Conservation (phyloP, 345 rosid species). For the Corchorus olitorius region DNA sequence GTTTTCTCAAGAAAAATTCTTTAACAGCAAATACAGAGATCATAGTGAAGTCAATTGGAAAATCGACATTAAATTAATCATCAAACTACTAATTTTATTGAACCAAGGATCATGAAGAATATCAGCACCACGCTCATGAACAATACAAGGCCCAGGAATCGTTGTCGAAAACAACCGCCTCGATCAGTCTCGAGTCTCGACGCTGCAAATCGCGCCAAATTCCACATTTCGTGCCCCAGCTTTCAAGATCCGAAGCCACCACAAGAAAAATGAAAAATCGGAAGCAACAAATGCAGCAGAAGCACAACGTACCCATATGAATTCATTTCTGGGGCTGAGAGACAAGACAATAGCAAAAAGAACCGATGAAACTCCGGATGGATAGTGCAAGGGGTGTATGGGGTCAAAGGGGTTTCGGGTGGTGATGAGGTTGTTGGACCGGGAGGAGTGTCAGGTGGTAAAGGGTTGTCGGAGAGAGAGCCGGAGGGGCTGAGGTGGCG, state of each 20-base stretch:
- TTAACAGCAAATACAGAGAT: too few species aligned
- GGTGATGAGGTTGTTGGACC: too few species aligned
- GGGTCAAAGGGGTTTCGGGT: not conserved
- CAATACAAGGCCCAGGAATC: conserved; percentile 91
- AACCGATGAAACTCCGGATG: conserved; percentile 24
- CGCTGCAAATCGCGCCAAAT: conserved; percentile 45
- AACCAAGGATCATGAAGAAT: conserved; percentile 99
- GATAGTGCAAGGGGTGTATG: too few species aligned
- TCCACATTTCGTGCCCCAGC: conserved; percentile 60
- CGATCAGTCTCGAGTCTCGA: conserved; percentile 50
- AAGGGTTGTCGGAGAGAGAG: too few species aligned
- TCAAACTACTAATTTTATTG: conserved; percentile 63
- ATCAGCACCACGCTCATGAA: conserved; percentile 95
- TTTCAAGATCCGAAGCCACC: conserved; percentile 38
- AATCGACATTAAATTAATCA: not conserved
- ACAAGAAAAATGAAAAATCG: not conserved
- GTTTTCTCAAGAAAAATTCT: not conserved
- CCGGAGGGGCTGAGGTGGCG: too few species aligned
- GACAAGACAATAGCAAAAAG: conserved; percentile 22
- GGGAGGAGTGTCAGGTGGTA: too few species aligned
- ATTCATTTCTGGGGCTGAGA: not conserved
- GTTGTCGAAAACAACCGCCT: conserved; percentile 64
- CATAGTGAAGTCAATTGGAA: not conserved
- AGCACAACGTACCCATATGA: not conserved
- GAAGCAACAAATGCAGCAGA: not conserved